These are phyloP conservation scores for Haplosporangium sp. DNA, from an alignment of 371 early-diverging fungal genomes.

Conservation along the genomic window DNA sequence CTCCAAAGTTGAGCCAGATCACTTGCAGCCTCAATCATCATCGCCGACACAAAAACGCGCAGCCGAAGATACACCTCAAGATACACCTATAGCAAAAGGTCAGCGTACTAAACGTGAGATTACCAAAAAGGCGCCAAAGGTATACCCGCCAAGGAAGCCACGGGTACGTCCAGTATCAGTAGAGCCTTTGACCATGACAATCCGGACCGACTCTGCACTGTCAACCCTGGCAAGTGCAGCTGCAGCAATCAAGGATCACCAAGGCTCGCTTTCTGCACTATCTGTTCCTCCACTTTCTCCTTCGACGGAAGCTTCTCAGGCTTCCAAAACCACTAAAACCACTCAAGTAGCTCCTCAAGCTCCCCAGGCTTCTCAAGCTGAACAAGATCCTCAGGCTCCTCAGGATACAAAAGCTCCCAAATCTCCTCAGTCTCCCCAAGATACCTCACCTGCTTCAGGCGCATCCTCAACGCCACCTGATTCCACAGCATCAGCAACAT, in stretches of 20 bases:
- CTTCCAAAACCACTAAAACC: neutral
- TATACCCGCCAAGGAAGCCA: slow-evolving; percentile 51
- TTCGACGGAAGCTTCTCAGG: slow-evolving; percentile 2
- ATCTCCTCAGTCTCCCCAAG: neutral
- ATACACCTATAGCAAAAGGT: slow-evolving; percentile 15
- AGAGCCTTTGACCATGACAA: slow-evolving; percentile 30
- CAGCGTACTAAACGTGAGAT: slow-evolving; percentile 12
- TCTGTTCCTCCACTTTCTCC: slow-evolving; percentile 35
- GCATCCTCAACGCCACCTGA: slow-evolving; percentile 1
- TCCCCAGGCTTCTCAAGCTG: neutral
- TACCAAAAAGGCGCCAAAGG: slow-evolving; percentile 36
- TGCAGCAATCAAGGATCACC: slow-evolving; percentile 44
- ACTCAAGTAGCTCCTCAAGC: neutral
- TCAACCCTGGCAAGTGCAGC: slow-evolving; percentile 53
- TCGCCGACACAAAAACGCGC: slow-evolving; percentile 5
- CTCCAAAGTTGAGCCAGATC: neutral
- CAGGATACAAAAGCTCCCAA: neutral
- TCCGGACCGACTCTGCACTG: slow-evolving; percentile 43
- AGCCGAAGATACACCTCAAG: slow-evolving; percentile 1
- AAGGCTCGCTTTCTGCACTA: slow-evolving; percentile 27
- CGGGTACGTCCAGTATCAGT: slow-evolving; percentile 24
- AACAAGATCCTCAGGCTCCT: neutral
- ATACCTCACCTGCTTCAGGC: neutral
- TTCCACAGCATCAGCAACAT: neutral
- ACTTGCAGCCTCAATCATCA: neutral